Base-by-base conservation (phyloP, 2,329 filamentous ascomycete genomes). In the Dothideomycetidae sp. region DNA sequence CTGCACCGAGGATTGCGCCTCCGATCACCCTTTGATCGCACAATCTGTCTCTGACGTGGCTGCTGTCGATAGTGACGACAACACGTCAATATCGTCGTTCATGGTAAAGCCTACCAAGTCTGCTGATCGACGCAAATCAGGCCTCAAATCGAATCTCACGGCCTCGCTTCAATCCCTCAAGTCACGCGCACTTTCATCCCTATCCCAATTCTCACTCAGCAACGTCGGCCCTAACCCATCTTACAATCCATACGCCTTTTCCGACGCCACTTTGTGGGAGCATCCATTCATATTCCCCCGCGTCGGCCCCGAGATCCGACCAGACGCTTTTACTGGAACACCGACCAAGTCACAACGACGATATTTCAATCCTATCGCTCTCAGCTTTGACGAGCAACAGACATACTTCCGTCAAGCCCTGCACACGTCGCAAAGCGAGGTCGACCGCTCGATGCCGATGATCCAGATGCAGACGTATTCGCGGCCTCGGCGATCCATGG, bases 391-490 rank as follows among this genome's bases (percentile, higher is more conserved):
- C 39, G 54, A 57, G 42, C 53, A 54, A 44, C 55, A 57, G 40
- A 48, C 53, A 30, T 54, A 52, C 1, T 57, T 52, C 42, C 53
- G 55, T 31, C 48, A 51, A 31, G 53, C 55, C 5, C 45, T 59
- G 11, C 55, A 56, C 37, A 51, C 16, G 10, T 29, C 53, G 28
- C 43, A 55, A 10, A 44, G 47, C 3, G 44, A 55, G 26, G 46
- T 49, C 23, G 37, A 46, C 14, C 52, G 55, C 19, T 61, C 64
- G 31, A 62, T 64, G 1, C 65, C 70, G 3, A 72, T 71, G 40
- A 73, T 77, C 42, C 72, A 75, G 48, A 67, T 77, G 64, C 71
- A 75, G 50, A 75, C 72, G 3, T 77, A 76, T 50, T 61, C 61
- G 37, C 62, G 29, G 23, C 42, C 46, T 28, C 15, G 53, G 57